Conservation (phyloP, 2,329 filamentous ascomycete genomes). For the Fusarium sp. region DNA sequence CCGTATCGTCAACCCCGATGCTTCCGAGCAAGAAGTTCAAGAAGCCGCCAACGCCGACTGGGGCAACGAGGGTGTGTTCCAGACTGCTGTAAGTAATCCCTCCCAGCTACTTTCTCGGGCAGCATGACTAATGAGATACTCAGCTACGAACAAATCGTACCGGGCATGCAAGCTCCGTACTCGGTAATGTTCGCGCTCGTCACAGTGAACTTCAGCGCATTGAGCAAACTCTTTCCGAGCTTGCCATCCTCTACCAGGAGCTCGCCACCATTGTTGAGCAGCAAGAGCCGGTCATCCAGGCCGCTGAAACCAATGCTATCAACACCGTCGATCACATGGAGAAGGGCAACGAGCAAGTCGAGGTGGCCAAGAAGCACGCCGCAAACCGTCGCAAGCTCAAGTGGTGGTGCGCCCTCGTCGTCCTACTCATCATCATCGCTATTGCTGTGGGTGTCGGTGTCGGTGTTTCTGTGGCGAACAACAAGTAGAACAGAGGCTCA, state of each 20-base stretch:
- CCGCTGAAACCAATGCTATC: constrained; percentile 71
- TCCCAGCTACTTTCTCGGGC: neutral
- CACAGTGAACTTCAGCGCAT: constrained; percentile 86
- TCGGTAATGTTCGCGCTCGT: constrained; percentile 80
- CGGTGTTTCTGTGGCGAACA: constrained; percentile 54
- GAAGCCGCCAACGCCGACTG: constrained; percentile 75
- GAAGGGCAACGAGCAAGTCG: constrained; percentile 74
- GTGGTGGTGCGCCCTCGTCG: constrained; percentile 78
- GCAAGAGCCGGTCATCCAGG: constrained; percentile 70
- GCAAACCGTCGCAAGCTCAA: constrained; percentile 76
- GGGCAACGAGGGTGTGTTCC: constrained; percentile 82
- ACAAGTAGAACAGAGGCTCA: neutral
- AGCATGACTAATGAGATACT: constrained; percentile 20
- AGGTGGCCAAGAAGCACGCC: constrained; percentile 72
- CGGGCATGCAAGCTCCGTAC: constrained; percentile 75
- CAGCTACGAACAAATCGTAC: constrained; percentile 79
- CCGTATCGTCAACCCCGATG: constrained; percentile 81
- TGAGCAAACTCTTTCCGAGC: constrained; percentile 75
- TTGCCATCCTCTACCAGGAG: constrained; percentile 75
- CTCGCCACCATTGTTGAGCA: constrained; percentile 77
- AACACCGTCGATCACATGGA: constrained; percentile 72
- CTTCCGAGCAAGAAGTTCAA: constrained; percentile 75
- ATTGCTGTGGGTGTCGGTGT: constrained; percentile 64
- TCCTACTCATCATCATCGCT: constrained; percentile 64
- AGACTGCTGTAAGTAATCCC: constrained; percentile 72